These are phyloP conservation scores for Myriosclerotinia curreyana DNA, from an alignment of 2,329 filamentous ascomycete species.

Conservation along the genomic window DNA sequence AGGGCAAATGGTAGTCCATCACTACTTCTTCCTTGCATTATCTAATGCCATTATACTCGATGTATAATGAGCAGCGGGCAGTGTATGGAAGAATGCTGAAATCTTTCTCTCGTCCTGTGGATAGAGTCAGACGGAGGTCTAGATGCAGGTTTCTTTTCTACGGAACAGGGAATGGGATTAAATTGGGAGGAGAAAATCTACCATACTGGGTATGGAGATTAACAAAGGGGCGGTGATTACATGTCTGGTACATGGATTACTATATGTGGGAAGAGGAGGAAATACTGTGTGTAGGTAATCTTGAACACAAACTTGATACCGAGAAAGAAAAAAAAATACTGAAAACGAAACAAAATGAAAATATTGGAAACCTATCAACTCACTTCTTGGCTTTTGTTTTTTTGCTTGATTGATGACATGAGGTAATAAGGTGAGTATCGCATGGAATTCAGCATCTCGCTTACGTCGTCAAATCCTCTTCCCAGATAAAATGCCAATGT, in stretches of 20 bases:
- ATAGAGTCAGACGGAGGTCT: constrained; percentile 3
- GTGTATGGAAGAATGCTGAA: not conserved
- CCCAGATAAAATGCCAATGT: not conserved
- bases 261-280: constrained; percentile 3
- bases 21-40: constrained; percentile 34
- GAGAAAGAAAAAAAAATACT: constrained; percentile 5
- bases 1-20: constrained; percentile 35
- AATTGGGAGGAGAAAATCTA: not conserved
- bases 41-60: not conserved
- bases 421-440: not conserved
- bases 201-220: constrained; percentile 14
- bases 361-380: not conserved
- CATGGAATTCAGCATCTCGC: not conserved
- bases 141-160: constrained; percentile 12
- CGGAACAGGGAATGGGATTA: constrained; percentile 2
- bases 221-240: not conserved
- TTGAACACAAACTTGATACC: constrained; percentile 13
- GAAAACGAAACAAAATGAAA: constrained; percentile 9
- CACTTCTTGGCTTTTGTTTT: not conserved
- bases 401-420: not conserved
- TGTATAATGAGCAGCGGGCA: not conserved
- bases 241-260: constrained; percentile 16
- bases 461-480: not conserved
- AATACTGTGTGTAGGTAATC: constrained; percentile 13
- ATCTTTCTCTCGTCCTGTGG: constrained; percentile 8